Percentiles rank a stretch among this genome's conserved stretches.
These are phyloP conservation scores for Gliomastix tumulicola DNA, from an alignment of 2,329 filamentous ascomycete species.

Conservation along the genomic window DNA sequence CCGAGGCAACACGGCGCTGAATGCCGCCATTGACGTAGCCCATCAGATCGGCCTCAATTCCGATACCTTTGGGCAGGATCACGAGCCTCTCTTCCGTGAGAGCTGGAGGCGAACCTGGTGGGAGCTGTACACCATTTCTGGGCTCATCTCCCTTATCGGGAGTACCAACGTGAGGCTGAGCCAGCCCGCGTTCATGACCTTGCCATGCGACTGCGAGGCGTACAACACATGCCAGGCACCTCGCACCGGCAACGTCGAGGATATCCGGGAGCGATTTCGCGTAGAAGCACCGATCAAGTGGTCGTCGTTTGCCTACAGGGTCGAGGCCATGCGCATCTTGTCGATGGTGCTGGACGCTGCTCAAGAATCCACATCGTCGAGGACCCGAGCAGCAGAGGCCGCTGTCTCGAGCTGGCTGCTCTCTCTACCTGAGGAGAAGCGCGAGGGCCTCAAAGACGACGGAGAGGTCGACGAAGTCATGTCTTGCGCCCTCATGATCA, in stretches of 20 bases:
- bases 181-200: no score
- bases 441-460: constrained; percentile 2
- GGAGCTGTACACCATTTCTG: constrained; percentile 1
- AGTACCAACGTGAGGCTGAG: no score
- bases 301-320: no score
- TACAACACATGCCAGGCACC: no score
- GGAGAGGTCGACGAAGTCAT: constrained; percentile 5
- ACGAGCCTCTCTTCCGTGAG: no score
- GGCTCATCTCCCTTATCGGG: no score
- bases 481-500: constrained; percentile 6
- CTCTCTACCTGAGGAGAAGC: constrained; percentile 3
- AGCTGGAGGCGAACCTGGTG: no score
- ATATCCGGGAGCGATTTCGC: constrained; percentile 2
- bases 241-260: no score
- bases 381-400: constrained; percentile 3
- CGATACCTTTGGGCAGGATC: constrained; percentile 1
- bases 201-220: no score
- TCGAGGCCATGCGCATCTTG: constrained; percentile 5
- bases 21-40: constrained; percentile 4
- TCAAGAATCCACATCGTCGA: neutral
- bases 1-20: constrained; percentile 3
- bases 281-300: constrained; percentile 1
- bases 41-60: constrained; percentile 4
- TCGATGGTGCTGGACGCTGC: constrained; percentile 3
- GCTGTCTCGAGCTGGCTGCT: constrained; percentile 3